Percentiles rank a stretch among this genome's conserved stretches.
phyloP scores from a whole-genome alignment of 202 grass and related monocot species.

The Zoysia matrella region DNA sequence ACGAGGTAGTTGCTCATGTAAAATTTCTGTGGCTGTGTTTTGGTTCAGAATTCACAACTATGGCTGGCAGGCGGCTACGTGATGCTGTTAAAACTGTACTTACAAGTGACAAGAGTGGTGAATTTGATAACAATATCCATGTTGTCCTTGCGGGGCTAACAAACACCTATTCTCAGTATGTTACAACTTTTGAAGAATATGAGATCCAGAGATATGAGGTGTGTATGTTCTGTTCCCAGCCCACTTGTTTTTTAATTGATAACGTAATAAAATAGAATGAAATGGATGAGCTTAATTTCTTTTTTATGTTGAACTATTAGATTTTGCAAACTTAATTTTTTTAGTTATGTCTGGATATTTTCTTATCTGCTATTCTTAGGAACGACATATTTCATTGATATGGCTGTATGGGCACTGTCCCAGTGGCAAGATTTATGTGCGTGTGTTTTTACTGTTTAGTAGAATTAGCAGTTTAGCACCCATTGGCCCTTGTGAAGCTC shows the following conservation, averaged over 20 bases:
- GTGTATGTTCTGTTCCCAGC: not conserved
- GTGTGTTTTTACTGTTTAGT: not conserved
- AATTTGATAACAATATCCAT: slow-evolving; percentile 74
- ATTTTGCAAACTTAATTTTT: slow-evolving; percentile 15
- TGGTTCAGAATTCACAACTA: slow-evolving; percentile 91
- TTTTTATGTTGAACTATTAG: not conserved
- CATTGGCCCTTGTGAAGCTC: not conserved
- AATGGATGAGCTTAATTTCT: not conserved
- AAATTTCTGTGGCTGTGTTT: slow-evolving; percentile 28
- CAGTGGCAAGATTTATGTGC: not conserved
- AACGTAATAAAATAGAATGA: slow-evolving; percentile 26
- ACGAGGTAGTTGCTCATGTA: slow-evolving; percentile 18
- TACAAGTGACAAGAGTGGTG: slow-evolving; percentile 51
- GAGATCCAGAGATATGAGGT: slow-evolving; percentile 99
- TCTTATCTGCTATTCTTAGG: slow-evolving; percentile 19
- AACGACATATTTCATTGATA: slow-evolving; percentile 15
- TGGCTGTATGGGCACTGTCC: not conserved
- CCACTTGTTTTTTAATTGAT: not conserved
- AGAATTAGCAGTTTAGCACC: not conserved
- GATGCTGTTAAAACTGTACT: slow-evolving; percentile 83
- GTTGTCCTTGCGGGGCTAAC: slow-evolving; percentile 91
- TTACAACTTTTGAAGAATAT: slow-evolving; percentile 95
- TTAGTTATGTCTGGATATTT: slow-evolving; percentile 1
- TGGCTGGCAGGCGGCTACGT: slow-evolving; percentile 85
- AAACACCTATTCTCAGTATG: slow-evolving; percentile 94